Evolutionary conservation across 257 asterid genomes (phyloP).

Genomic region (Nicotiana sylvestris): DNA sequence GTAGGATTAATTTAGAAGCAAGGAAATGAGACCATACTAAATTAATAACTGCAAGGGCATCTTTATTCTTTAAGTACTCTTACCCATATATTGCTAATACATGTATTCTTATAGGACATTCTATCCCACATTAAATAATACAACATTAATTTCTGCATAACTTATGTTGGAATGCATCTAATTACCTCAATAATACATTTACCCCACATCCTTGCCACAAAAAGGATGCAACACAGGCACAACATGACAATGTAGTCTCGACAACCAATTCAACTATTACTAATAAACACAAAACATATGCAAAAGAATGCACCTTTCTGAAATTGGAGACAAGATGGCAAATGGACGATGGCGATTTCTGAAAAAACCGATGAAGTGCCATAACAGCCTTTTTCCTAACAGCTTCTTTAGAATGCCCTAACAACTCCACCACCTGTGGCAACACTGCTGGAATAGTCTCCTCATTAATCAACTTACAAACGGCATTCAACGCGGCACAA

Average conservation of each 20-base stretch:
- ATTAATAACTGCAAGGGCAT: background rate
- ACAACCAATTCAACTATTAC: background rate
- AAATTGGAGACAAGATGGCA: constrained; percentile 77
- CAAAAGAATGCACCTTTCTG: constrained; percentile 61
- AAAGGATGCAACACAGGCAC: background rate
- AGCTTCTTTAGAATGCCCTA: constrained; percentile 84
- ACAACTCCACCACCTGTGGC: constrained; percentile 83
- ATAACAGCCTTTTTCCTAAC: constrained; percentile 96
- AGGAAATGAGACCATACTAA: background rate
- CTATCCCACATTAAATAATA: background rate
- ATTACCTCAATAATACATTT: background rate
- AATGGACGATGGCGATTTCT: constrained; percentile 78
- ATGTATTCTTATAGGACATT: background rate
- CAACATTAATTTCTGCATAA: background rate
- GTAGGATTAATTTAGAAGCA: background rate
- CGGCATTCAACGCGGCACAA: constrained; percentile 83
- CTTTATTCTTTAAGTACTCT: background rate
- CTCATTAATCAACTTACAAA: constrained; percentile 88
- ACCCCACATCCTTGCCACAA: background rate
- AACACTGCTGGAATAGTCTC: constrained; percentile 96
- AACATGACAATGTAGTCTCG: background rate
- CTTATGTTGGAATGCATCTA: background rate
- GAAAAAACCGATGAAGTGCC: constrained; percentile 92
- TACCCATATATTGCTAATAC: background rate
- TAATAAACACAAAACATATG: background rate